Conservation (phyloP, 2,329 filamentous ascomycete species). For the Cercospora sojina region DNA sequence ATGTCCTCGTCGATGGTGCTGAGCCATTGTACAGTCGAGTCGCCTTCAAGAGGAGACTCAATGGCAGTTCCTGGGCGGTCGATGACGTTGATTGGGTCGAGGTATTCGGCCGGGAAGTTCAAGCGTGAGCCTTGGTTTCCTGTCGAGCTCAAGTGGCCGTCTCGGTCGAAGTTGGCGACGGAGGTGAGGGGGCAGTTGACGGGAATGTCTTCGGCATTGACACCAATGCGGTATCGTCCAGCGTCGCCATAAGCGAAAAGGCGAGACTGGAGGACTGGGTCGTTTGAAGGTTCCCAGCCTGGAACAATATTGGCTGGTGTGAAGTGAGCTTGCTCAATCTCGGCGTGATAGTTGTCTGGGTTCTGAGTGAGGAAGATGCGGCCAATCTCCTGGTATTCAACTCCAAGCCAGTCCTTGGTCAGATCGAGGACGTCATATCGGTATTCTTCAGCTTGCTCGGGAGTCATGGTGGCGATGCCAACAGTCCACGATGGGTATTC, state of each 20-base stretch:
- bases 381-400: constrained; percentile 49
- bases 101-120: constrained; percentile 32
- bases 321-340: constrained; percentile 55
- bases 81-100: constrained; percentile 32
- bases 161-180: constrained; percentile 35
- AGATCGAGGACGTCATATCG: constrained; percentile 56
- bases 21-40: constrained; percentile 27
- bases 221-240: constrained; percentile 53
- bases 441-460: constrained; percentile 50
- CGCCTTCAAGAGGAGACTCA: constrained; percentile 25
- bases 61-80: constrained; percentile 27
- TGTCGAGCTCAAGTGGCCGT: constrained; percentile 30
- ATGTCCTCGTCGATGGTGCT: constrained; percentile 30
- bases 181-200: constrained; percentile 47
- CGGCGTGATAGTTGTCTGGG: constrained; percentile 53
- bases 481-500: constrained; percentile 47
- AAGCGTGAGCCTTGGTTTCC: constrained; percentile 32
- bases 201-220: constrained; percentile 54
- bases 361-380: constrained; percentile 55
- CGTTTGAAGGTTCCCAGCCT: constrained; percentile 51
- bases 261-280: constrained; percentile 51
- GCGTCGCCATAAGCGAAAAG: constrained; percentile 52
- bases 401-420: constrained; percentile 55
- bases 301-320: constrained; percentile 54
- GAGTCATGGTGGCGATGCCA: constrained; percentile 49